These are phyloP conservation scores for Salvia rosmarinus DNA, from an alignment of 257 asterid species.

Conservation along the genomic window DNA sequence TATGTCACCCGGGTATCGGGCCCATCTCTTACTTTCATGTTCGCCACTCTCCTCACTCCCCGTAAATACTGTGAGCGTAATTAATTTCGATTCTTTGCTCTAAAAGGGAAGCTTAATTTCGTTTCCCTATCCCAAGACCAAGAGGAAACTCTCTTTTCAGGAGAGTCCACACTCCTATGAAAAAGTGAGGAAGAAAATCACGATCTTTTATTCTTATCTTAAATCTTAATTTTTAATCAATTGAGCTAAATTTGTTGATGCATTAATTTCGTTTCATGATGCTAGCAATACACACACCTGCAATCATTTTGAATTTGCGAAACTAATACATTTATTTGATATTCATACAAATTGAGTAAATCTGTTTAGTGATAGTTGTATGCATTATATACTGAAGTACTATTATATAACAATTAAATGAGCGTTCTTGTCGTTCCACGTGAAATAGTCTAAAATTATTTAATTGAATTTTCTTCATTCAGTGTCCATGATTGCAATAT, in stretches of 20 bases:
- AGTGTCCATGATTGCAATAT: background rate
- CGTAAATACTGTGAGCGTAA: background rate
- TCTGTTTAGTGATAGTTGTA: background rate
- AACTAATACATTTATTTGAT: background rate
- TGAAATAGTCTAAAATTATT: background rate
- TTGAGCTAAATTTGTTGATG: too few relatives aligned
- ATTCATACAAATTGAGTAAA: background rate
- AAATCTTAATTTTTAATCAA: too few relatives aligned
- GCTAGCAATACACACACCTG: background rate
- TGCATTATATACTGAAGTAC: too few relatives aligned
- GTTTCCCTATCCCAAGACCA: too few relatives aligned
- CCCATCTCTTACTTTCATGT: constrained; percentile 54
- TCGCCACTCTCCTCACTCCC: constrained; percentile 16
- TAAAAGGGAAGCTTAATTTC: too few relatives aligned
- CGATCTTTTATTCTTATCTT: too few relatives aligned
- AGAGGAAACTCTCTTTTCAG: too few relatives aligned
- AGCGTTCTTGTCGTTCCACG: background rate
- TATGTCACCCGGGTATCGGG: constrained; percentile 41
- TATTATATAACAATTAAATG: too few relatives aligned
- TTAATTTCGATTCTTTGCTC: background rate
- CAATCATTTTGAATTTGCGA: background rate
- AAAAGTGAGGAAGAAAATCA: too few relatives aligned
- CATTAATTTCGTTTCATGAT: too few relatives aligned
- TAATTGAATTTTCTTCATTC: too few relatives aligned
- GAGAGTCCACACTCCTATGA: too few relatives aligned